Base-by-base conservation (phyloP, 495 filamentous ascomycete species). In the Talaromyces trachyspermus region DNA sequence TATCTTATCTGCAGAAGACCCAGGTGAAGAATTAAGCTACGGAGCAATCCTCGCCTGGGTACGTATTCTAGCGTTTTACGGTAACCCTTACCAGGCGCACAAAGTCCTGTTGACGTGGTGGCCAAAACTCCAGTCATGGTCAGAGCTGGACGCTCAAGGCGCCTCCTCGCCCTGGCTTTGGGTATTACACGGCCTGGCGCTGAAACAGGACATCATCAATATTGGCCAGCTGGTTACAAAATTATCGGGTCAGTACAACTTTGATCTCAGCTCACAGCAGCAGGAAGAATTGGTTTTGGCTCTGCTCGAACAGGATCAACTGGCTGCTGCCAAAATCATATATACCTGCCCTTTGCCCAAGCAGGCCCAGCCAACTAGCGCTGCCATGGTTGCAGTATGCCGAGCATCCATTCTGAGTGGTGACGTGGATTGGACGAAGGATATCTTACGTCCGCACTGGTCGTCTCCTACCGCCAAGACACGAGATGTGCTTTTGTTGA, bases 401-500 rank as follows among this genome's bases (percentile, higher is more conserved):
- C 62, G 62, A 46, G 70, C 75, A 51, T 83, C 75, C 39, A 65
- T 84, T 27, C 60, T 77, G 14, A 80, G 78, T 39, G 60, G 75
- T 10, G 75, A 88, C 30, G 50, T 71, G 7, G 66, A 77, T 2
- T 91, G 83, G 77, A 83, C 81, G 2, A 69, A 75, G 39, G 53
- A 70, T 14, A 65, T 94, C 17, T 79, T 88, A 29, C 67, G 79
- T 25, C 65, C 77, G 4, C 56, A 89, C 14, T 57, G 81, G 20
- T 64, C 72, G 36, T 66, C 52, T 14, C 74, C 71, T 17, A 59
- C 50, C 22, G 76, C 84, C 29, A 64, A 72, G 19, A 69, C 56
- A 9, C 85, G 84, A 76, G 80, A 89, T 52, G 71, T 83, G 24
- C 65, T 83, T 5, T 72, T 95, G 33, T 76, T 85, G 39, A 95